A percentile compares a stretch with the other conserved stretches of the same genome.
Conservation (phyloP, 441 rosid species). For the Erodium moschatum region DNA sequence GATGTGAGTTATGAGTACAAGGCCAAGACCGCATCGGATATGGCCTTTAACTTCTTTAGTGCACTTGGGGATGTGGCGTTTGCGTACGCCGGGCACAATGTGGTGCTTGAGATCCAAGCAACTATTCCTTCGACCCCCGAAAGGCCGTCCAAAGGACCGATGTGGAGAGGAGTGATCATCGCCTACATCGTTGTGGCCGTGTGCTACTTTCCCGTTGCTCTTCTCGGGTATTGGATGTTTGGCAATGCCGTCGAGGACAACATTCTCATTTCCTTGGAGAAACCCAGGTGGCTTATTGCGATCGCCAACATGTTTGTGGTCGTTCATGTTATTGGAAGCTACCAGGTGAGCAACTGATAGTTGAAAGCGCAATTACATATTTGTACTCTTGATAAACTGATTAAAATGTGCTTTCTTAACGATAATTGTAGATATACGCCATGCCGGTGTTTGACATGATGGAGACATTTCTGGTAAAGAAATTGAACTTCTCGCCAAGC, state of each 20-base stretch:
- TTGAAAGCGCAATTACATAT: too few species aligned
- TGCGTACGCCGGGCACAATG: constrained; percentile 56
- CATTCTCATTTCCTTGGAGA: constrained; percentile 37
- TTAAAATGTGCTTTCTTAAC: not conserved
- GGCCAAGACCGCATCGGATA: constrained; percentile 24
- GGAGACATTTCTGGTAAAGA: constrained; percentile 49
- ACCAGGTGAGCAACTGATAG: constrained; percentile 33
- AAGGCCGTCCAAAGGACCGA: constrained; percentile 49
- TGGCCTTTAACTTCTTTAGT: constrained; percentile 37
- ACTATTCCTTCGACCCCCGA: constrained; percentile 55
- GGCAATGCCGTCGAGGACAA: constrained; percentile 45
- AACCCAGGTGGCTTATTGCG: constrained; percentile 49
- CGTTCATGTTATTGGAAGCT: constrained; percentile 54
- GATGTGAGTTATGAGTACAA: constrained; percentile 36
- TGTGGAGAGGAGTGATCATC: constrained; percentile 50
- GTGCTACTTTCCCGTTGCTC: constrained; percentile 57
- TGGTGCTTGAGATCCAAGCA: constrained; percentile 60
- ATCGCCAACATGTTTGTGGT: constrained; percentile 49
- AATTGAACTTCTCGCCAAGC: constrained; percentile 35
- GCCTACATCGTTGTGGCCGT: constrained; percentile 47
- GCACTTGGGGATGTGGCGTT: constrained; percentile 56
- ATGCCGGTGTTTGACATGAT: constrained; percentile 71
- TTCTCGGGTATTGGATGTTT: constrained; percentile 38
- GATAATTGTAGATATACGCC: constrained; percentile 31
- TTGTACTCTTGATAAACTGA: not conserved